Percentiles rank a stretch among this genome's conserved stretches.
These are phyloP conservation scores for Fomitopsis palustris DNA, from an alignment of 1,284 basidiomycete species.

Conservation along the genomic window DNA sequence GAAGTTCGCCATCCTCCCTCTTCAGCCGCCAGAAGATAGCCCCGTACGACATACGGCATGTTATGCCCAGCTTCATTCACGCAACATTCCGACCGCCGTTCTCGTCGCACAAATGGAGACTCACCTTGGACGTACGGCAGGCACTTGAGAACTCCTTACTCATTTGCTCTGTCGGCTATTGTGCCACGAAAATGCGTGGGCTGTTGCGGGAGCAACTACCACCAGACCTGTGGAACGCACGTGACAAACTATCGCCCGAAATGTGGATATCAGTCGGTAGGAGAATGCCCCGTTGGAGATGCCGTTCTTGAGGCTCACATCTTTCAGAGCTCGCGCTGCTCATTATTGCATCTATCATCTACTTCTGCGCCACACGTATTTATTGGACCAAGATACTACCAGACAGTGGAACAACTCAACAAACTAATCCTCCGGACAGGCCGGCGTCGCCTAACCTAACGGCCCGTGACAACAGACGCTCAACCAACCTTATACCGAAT, in stretches of 20 bases:
- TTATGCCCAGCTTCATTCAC: conserved; percentile 44
- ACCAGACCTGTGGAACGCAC: conserved; percentile 33
- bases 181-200: conserved; percentile 28
- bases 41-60: conserved; percentile 18
- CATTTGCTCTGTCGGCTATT: conserved; percentile 48
- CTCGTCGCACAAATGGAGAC: conserved; percentile 34
- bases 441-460: conserved; percentile 37
- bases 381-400: conserved; percentile 31
- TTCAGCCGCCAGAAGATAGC: conserved; percentile 23
- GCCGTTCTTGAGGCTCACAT: not conserved
- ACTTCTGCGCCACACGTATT: conserved; percentile 62
- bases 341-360: conserved; percentile 52
- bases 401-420: conserved; percentile 20
- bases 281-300: not conserved
- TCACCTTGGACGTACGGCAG: conserved; percentile 54
- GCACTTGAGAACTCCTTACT: conserved; percentile 54
- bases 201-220: conserved; percentile 18
- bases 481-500: conserved; percentile 21
- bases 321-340: conserved; percentile 57
- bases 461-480: conserved; percentile 41
- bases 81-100: conserved; percentile 40
- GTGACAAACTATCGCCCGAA: conserved; percentile 22
- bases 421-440: conserved; percentile 27
- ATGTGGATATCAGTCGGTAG: conserved; percentile 46
- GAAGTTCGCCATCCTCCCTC: conserved; percentile 24